Evolutionary conservation across 495 filamentous ascomycete genomes (phyloP), one percentile per base, ranked within the genome.

Genomic region (Xylaria castorea): DNA sequence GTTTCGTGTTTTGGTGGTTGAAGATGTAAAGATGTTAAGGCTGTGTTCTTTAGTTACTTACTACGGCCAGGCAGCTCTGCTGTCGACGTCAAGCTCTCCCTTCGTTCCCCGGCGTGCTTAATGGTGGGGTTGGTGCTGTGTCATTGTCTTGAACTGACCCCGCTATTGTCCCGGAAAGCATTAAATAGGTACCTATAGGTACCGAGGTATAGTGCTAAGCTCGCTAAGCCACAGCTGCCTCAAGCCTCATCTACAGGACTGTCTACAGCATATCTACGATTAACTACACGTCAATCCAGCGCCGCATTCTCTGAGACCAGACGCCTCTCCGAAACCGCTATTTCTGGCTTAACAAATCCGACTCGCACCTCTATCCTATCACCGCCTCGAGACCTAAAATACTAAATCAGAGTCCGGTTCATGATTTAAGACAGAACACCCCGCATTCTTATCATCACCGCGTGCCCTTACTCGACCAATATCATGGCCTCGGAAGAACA

Each of bases 401-500:
- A 9, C 0, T 18, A 30, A n/a, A 12, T 1, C 34, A 50, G 53
- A 18, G n/a, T 2, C 22, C 7, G 25, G 53, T 53, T 22, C 51
- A 64, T 70, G 40, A n/a, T 25, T n/a, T 53, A 32, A 70, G 16
- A 62, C 30, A 3, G 42, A 22, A 46, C n/a, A 42, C 5, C 38
- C 3, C 55, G n/a, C 46, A 34, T 62, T 38, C n/a, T n/a, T 44
- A 34, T 36, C 27, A 3, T 11, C 53, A 20, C 40, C 36, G 9
- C 34, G 22, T 22, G 16, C 36, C 18, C n/a, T n/a, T 5, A 2
- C 51, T 55, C 25, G 11, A 53, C 50, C 25, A 12, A 30, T 20
- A 30, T 22, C 20, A 85, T 85, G 83, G 76, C 84, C 36, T 83
- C 84, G 69, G 60, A 88, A 74, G 77, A 85, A 78, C 85, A 82